These are phyloP conservation scores for Boletus coccyginus DNA, from an alignment of 768 basidiomycete genomes.

Conservation along the genomic window DNA sequence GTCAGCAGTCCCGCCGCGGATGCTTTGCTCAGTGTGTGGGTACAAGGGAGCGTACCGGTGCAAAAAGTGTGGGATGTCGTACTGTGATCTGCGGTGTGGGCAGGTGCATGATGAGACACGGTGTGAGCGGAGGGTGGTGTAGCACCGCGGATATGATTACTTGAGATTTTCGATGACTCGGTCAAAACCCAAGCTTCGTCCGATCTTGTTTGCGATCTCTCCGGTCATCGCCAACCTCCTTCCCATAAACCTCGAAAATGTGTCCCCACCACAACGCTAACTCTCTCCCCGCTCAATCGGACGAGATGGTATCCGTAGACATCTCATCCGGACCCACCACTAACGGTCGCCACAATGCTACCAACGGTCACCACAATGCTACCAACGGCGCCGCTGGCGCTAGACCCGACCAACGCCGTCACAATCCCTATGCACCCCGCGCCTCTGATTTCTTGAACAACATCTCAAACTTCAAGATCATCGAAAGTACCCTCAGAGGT, in stretches of 20 bases:
- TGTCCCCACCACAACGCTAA: slow-evolving; percentile 61
- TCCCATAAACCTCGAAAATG: slow-evolving; percentile 8
- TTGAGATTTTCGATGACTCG: slow-evolving; percentile 12
- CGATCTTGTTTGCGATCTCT: background rate
- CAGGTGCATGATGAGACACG: slow-evolving; percentile 74
- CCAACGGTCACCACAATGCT: slow-evolving; percentile 37
- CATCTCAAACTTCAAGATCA: slow-evolving; percentile 91
- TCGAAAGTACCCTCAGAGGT: slow-evolving; percentile 96
- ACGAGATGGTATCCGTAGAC: slow-evolving; percentile 72
- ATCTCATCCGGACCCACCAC: slow-evolving; percentile 36
- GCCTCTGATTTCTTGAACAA: slow-evolving; percentile 92
- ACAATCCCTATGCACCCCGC: slow-evolving; percentile 87
- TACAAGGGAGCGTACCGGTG: slow-evolving; percentile 83
- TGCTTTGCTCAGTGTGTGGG: slow-evolving; percentile 83
- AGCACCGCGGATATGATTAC: slow-evolving; percentile 11
- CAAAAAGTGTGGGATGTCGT: slow-evolving; percentile 71
- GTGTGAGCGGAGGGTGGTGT: slow-evolving; percentile 73
- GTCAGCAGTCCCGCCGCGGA: slow-evolving; percentile 60
- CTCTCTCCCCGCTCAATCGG: slow-evolving; percentile 37
- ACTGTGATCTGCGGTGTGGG: slow-evolving; percentile 73
- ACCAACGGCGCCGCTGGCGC: slow-evolving; percentile 26
- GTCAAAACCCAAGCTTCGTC: too few relatives aligned
- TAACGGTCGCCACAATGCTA: slow-evolving; percentile 40
- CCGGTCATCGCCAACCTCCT: background rate
- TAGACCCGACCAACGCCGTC: slow-evolving; percentile 39